phyloP scores from a whole-genome alignment of 2,329 filamentous ascomycete species.

The Pseudocercospora fuligena region DNA sequence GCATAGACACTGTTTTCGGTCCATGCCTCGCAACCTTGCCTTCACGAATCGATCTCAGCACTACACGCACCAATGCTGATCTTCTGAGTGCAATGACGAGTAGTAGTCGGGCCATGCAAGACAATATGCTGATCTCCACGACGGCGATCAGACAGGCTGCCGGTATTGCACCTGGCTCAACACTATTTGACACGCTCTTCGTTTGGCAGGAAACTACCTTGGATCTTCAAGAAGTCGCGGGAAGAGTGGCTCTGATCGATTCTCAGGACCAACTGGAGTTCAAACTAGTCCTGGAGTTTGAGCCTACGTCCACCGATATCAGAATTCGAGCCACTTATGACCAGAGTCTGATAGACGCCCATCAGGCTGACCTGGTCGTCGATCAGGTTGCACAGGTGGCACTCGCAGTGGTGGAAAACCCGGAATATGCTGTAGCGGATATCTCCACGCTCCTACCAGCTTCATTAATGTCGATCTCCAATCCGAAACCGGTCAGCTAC shows the following conservation, averaged over 20 bases:
- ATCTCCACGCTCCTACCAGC: constrained; percentile 37
- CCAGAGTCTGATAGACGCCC: constrained; percentile 56
- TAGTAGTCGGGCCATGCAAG: constrained; percentile 68
- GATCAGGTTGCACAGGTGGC: constrained; percentile 65
- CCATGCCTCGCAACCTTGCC: constrained; percentile 81
- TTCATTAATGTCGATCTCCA: constrained; percentile 47
- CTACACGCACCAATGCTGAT: constrained; percentile 60
- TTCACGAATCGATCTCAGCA: constrained; percentile 65
- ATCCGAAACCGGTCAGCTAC: constrained; percentile 41
- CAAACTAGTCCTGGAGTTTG: constrained; percentile 74
- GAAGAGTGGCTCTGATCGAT: constrained; percentile 59
- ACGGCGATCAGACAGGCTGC: constrained; percentile 70
- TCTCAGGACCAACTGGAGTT: constrained; percentile 77
- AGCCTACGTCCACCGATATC: constrained; percentile 61
- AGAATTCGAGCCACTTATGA: constrained; percentile 62
- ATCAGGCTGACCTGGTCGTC: constrained; percentile 62
- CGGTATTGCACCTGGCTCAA: constrained; percentile 58
- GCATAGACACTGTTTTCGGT: constrained; percentile 75
- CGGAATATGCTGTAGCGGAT: constrained; percentile 41
- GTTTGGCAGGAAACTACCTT: constrained; percentile 79
- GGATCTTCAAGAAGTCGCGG: constrained; percentile 34
- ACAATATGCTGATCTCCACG: constrained; percentile 67
- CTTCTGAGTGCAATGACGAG: constrained; percentile 68
- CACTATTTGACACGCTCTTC: constrained; percentile 77
- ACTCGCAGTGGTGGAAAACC: constrained; percentile 47